phyloP scores from a whole-genome alignment of 805 yeast genomes.

The Myxozyma sirexii region DNA sequence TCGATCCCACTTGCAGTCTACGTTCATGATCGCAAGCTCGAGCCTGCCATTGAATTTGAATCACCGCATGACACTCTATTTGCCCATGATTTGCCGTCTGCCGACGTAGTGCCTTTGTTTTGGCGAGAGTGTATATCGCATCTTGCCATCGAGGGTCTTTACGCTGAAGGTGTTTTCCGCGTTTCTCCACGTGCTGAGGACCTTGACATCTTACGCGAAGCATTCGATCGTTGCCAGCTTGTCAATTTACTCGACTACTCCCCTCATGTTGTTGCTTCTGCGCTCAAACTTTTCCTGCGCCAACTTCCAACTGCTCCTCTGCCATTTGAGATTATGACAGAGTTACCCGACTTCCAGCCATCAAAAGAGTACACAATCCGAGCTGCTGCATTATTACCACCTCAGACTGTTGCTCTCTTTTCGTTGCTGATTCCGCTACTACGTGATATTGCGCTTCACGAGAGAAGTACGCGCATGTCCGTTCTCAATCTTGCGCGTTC shows the following conservation, averaged over 20 bases:
- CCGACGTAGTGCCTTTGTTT: constrained; percentile 40
- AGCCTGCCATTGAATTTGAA: constrained; percentile 56
- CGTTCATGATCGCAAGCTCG: constrained; percentile 61
- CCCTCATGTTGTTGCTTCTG: constrained; percentile 53
- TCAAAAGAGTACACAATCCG: constrained; percentile 20
- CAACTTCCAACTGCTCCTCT: constrained; percentile 59
- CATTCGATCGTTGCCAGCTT: constrained; percentile 53
- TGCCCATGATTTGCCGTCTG: constrained; percentile 37
- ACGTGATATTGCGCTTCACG: constrained; percentile 25
- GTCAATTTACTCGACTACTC: constrained; percentile 61
- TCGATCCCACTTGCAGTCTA: constrained; percentile 78
- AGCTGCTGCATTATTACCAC: constrained; percentile 20
- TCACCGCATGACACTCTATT: constrained; percentile 43
- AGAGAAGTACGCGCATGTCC: constrained; percentile 25
- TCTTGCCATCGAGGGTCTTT: constrained; percentile 32
- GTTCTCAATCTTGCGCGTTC: constrained; percentile 26
- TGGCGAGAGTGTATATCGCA: constrained; percentile 39
- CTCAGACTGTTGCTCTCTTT: constrained; percentile 28
- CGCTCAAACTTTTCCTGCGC: constrained; percentile 50
- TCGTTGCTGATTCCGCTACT: constrained; percentile 30
- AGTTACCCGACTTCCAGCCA: constrained; percentile 37
- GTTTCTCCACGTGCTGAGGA: constrained; percentile 36
- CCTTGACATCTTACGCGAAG: constrained; percentile 40
- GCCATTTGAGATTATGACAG: constrained; percentile 39
- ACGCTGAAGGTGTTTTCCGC: constrained; percentile 36